Evolutionary conservation across 495 filamentous ascomycete genomes (phyloP), one percentile per base, ranked within the genome.

Genomic region (Neurospora sp.): DNA sequence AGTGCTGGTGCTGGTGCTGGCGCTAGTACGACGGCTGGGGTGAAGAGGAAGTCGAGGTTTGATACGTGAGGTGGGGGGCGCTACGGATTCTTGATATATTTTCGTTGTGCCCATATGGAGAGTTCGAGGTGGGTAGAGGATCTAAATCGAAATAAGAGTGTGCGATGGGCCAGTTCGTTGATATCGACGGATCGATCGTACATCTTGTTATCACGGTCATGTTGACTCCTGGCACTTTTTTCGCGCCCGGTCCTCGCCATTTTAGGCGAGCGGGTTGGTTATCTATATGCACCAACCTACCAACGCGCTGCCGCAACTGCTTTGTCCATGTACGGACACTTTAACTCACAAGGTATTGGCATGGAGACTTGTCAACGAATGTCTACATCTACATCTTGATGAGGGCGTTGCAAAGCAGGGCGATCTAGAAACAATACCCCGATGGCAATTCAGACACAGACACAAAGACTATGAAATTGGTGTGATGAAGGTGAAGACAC

Each of bases 31-130:
- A 34, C 28, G 54, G 54, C 54, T 34, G 54, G 54, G 28, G 28
- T 66, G 13, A 86, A 84, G 76, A 81, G 83, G 73, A 87, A 85
- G 81, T 81, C 81, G 40, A 83, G 85, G 75, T 87, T 85, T 73
- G 85, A 87, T 73, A 79, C 77, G 40, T 87, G 80, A 85, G 54
- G 70, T 21, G 37, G 19, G 9, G 42, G 42, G 19, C 8, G 42
- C 42, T 45, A 21, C 42, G 42, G 42, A 45, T 45, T 45, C 19
- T 9, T n/a, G 19, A 21, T n/a, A 45, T 45, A 38, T 17, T 37
- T 13, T 24, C 15, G 15, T 19, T 69, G 39, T 59, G 21, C 21
- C 5, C 5, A 5, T 24, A 28, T 59, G 11, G 21, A 7, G 5
- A 0, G 38, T 15, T 59, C 21, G 48, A 28, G 48, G 21, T 24